Base-by-base conservation (phyloP, 2,329 filamentous ascomycete species). In the Colletotrichum sp. region DNA sequence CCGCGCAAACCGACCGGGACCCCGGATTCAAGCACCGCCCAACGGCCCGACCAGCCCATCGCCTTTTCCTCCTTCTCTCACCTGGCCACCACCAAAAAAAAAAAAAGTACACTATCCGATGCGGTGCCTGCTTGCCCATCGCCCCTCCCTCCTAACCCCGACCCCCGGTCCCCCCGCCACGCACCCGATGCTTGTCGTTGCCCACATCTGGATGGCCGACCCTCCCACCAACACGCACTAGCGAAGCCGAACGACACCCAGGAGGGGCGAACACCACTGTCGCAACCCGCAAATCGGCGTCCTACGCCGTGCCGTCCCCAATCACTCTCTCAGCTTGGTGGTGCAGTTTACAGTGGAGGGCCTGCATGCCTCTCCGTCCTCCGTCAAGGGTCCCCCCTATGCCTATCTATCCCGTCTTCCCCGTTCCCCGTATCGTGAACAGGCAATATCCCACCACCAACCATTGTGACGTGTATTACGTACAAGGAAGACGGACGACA, bases 401-500 rank as follows among this genome's bases (percentile, higher is more conserved):
- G 57, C 55, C 55, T 72, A 67, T 49, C 26, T 67, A 32, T 49
- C 39, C 68, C 30, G 59, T 62, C 30, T 44, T 28, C 44, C 32
- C 44, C 67, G 24, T 32, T 36, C 30, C 39, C 55, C 39, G 57
- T 64, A 68, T 72, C 68, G 55, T 15, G 16, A 59, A 68, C 72
- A 75, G 57, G 73, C 69, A 72, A 72, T 32, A 75, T 64, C 73
- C 73, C 39, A 32, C 63, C 63, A 64, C 34, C n/a, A 18, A 66
- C 55, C 26, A 24, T 26, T 15, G 39, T 49, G 32, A 75, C 57
- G 39, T 68, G n/a, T 21, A 68, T 75, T 72, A 75, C 73, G 73
- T 75, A 75, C 73, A 64, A 72, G 63, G 52, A 64, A 75, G 73
- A 39, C 49, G 24, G 28, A 69, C 67, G 67, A 59, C 55, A 69